Evolutionary conservation across 345 rosid genomes (phyloP), one percentile per base, ranked within the genome.

Genomic region (Microcos paniculata): DNA sequence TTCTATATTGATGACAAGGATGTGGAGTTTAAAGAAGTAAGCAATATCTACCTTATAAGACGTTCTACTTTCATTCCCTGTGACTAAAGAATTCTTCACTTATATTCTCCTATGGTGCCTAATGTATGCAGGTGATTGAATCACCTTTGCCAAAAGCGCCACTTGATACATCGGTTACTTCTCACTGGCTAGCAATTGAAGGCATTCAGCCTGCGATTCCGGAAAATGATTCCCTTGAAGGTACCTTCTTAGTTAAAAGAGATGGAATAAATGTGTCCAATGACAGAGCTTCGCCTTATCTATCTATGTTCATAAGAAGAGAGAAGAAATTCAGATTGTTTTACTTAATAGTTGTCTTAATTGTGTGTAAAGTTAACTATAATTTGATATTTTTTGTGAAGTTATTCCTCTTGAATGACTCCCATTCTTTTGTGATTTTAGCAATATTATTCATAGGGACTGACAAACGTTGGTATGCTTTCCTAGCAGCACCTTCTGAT

Each of bases 111-210:
- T 70, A 24, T 74, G 52, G 16, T 76, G 26, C 35, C 11, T 51
- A 31, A n/a, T 30, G 53, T 49, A 28, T 74, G 76, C 75, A 94
- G 98, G 87, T 94, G 46, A 61, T 90, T 66, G 91, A 90, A 51
- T 85, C 98, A 10, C 88, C 94, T 76, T 75, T 90, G 40, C 81
- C 91, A 4, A 89, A 81, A 72, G 77, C 89, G 19, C 93, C 93
- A 2, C 86, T 83, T 30, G 93, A 88, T 75, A 77, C 91, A 35
- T 82, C 88, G 0, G 69, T 92, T 72, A 57, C 82, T 72, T 76
- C 80, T 79, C 98, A 92, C 76, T 92, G 98, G 97, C 85, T 92
- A 30, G 97, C 97, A 30, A 81, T 94, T 83, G 98, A 94, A 89
- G 98, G 98, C 26, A 81, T 90, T 72, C 98, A 92, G 78, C 98